Percentiles rank a stretch among this genome's conserved stretches.
Conservation (phyloP, 164 flowering plant species). For the Tetrastigma voinierianum region DNA sequence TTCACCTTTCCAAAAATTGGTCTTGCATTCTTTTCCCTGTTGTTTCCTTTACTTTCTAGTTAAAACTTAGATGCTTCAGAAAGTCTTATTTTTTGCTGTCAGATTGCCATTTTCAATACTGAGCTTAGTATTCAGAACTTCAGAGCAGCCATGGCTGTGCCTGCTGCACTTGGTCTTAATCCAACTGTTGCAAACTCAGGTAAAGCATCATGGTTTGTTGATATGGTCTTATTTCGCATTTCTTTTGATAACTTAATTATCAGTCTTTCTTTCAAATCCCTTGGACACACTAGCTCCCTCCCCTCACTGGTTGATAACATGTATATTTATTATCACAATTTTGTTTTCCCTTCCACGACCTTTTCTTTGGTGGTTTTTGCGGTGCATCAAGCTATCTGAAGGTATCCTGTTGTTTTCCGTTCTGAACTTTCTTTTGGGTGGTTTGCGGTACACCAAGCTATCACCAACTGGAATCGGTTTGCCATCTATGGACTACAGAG, state of each 20-base stretch:
- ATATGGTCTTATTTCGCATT: not conserved
- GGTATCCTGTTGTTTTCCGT: too few species aligned
- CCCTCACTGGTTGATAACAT: too few species aligned
- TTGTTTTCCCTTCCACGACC: too few species aligned
- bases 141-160: conserved; percentile 93
- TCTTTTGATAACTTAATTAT: not conserved
- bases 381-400: too few species aligned
- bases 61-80: not conserved
- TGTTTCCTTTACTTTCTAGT: not conserved
- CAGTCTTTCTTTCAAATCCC: not conserved
- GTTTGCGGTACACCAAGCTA: conserved; percentile 64
- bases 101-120: conserved; percentile 86
- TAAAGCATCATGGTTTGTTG: conserved; percentile 8
- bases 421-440: not conserved
- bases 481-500: conserved; percentile 71
- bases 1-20: too few species aligned
- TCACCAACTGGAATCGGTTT: conserved; percentile 72
- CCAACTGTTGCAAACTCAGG: conserved; percentile 86
- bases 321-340: too few species aligned
- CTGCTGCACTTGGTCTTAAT: conserved; percentile 93
- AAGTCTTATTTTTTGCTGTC: conserved; percentile 7
- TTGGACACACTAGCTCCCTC: not conserved
- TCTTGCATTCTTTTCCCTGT: not conserved
- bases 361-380: too few species aligned
- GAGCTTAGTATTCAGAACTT: conserved; percentile 82